Base-by-base conservation (phyloP, 495 filamentous ascomycete genomes). In the Astrothelium macrocarpum region DNA sequence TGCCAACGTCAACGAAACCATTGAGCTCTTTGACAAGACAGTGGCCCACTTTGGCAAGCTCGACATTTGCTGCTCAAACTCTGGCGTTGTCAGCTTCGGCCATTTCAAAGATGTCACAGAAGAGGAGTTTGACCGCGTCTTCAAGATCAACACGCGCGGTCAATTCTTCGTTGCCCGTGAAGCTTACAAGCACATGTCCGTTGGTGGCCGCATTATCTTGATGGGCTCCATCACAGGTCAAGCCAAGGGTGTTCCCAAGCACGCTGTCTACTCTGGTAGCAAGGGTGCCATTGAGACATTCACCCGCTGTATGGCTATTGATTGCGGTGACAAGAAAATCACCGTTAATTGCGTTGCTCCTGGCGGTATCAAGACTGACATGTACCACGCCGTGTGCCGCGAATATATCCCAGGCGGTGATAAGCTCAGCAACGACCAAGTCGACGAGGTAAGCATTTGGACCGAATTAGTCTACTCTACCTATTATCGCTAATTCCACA, bases 331-430 rank as follows among this genome's bases (percentile, higher is more conserved):
- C 65, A 81, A 78, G 71, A 78, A 80, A 67, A 83, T 87, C 66
- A 87, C 84, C 18, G 83, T 85, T 75, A 87, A 87, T 73, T 81
- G 79, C 67, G 78, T 87, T 53, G 85, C 85, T 2, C 85, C 85
- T 53, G 85, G 85, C 56, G 85, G 85, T 60, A 82, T 87, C 75
- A 85, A 86, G 78, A 84, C 82, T 60, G 85, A 87, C 70, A 87
- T 87, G 85, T 87, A 84, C 78, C 79, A 85, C 70, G 78, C 78
- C 69, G 84, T 85, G 61, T 84, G 80, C 73, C 77, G 80, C 61
- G 83, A 85, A 75, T 87, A 87, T 76, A 86, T 86, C 63, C 85
- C 84, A 59, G 73, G 74, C 56, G 84, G 82, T 64, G 78, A 75
- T 29, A 80, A 79, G 70, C 64, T 78, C 45, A 68, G 39, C 71